A percentile compares a stretch with the other conserved stretches of the same genome.
Evolutionary conservation across 208 protist species (phyloP).

Genomic region (Angomonas ambiguus): DNA sequence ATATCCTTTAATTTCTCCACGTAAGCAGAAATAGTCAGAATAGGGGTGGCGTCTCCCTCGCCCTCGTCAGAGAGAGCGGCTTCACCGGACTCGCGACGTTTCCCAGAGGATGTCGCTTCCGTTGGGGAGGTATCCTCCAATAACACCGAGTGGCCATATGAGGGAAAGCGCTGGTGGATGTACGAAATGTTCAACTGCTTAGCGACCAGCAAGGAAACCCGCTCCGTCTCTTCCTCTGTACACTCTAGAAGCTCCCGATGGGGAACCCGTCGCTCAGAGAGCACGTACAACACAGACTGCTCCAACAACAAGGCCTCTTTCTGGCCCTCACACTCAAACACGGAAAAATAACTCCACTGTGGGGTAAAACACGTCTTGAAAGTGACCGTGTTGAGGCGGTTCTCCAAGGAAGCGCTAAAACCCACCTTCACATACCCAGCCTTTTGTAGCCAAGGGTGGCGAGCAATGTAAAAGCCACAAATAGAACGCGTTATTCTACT

Average conservation of each 20-base stretch:
- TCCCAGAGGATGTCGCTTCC: background rate
- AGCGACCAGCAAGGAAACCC: slow-evolving; percentile 29
- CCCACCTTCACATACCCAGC: slow-evolving; percentile 69
- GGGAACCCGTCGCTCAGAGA: slow-evolving; percentile 43
- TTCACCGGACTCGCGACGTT: too few species aligned
- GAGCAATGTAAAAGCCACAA: slow-evolving; percentile 65
- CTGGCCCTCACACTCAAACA: slow-evolving; percentile 45
- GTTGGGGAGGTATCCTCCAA: background rate
- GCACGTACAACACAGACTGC: slow-evolving; percentile 62
- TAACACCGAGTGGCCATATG: slow-evolving; percentile 6
- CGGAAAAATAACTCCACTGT: slow-evolving; percentile 57
- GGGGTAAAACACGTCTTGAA: slow-evolving; percentile 79
- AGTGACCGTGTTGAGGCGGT: slow-evolving; percentile 58
- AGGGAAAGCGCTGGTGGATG: slow-evolving; percentile 11
- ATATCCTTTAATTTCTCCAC: background rate
- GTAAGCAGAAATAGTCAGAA: background rate
- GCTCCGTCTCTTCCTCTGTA: slow-evolving; percentile 29
- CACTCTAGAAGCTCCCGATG: slow-evolving; percentile 52
- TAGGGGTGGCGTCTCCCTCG: background rate
- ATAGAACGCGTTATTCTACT: slow-evolving; percentile 11
- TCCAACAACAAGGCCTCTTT: slow-evolving; percentile 66
- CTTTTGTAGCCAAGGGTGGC: slow-evolving; percentile 57
- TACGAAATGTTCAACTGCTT: slow-evolving; percentile 31
- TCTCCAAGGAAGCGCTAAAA: slow-evolving; percentile 48
- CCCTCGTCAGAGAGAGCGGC: background rate